Percentiles rank a stretch among this genome's conserved stretches.
These are phyloP conservation scores for Neospora caninum DNA, from an alignment of 169 alveolate genomes.

Conservation along the genomic window DNA sequence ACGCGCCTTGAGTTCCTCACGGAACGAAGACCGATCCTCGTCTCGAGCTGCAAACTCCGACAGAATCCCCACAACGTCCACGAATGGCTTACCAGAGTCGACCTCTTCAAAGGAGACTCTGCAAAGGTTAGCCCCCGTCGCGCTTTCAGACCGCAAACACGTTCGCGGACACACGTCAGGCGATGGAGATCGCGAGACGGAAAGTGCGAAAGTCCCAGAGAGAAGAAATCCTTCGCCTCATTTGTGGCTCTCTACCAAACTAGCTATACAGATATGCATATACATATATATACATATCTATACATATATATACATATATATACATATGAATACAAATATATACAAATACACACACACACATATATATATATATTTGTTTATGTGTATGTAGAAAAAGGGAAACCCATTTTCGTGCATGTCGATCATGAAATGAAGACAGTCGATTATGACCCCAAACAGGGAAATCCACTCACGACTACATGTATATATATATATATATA, in stretches of 20 bases:
- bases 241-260: neutral
- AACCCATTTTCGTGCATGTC: no score
- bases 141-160: no score
- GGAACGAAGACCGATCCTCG: constrained; percentile 65
- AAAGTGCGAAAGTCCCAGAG: no score
- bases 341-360: neutral
- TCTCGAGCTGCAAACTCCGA: constrained; percentile 78
- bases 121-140: constrained; percentile 37
- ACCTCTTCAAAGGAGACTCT: constrained; percentile 66
- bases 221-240: no score
- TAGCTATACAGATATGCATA: neutral
- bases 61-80: constrained; percentile 92
- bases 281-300: neutral
- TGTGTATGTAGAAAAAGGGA: neutral
- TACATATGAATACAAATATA: neutral
- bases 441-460: neutral
- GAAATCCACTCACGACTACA: neutral
- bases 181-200: no score
- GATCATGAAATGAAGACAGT: no score
- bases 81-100: constrained; percentile 89
- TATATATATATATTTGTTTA: neutral
- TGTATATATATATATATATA: constrained; percentile 15
- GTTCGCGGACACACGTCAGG: no score
- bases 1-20: constrained; percentile 61
- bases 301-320: neutral